Evolutionary conservation across 2,329 filamentous ascomycete genomes (phyloP), one percentile per base, ranked within the genome.

Genomic region (Rachicladosporium sp.): DNA sequence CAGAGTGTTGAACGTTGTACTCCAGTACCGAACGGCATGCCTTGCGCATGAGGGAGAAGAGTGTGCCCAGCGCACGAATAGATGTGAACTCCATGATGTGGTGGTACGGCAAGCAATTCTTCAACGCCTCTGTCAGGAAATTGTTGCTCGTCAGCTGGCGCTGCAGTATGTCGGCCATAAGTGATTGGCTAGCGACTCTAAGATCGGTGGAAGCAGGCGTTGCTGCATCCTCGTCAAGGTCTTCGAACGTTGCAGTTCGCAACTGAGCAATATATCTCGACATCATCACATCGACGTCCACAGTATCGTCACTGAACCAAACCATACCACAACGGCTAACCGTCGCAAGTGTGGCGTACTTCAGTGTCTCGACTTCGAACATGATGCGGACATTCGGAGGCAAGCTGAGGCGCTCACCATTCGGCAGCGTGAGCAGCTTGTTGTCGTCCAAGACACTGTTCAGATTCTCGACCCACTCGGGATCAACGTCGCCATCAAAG

Each of bases 301-400:
- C 89, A 21, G 88, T 96, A 56, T 98, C 93, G 54, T 95, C 89
- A 58, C 87, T 98, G 66, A 96, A 98, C 91, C 91, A 99, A 10
- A 99, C 93, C 91, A 99, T 99, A 72, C 91, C 91, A 60, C 91
- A 99, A 66, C 91, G 87, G 78, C 84, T 93, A 56, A 99, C 91
- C n/a, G 91, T 99, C 41, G 91, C 91, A 33, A 98, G 75, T 0
- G 91, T 99, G 30, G 91, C 91, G 58, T 98, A 98, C 58, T 93
- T 94, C 44, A 99, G 71, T 3, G 81, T 96, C 66, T 98, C 93
- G 29, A 99, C 91, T 67, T 99, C 91, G 55, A 99, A 99, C 88
- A 99, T 95, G 64, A 99, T 93, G 50, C 93, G 85, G 19, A 99
- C 91, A 55, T 99, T 98, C 2, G 82, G 57, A 3, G 91, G 93